Evolutionary conservation across 257 asterid genomes (phyloP), one percentile per base, ranked within the genome.

Genomic region (Prunella vulgaris): DNA sequence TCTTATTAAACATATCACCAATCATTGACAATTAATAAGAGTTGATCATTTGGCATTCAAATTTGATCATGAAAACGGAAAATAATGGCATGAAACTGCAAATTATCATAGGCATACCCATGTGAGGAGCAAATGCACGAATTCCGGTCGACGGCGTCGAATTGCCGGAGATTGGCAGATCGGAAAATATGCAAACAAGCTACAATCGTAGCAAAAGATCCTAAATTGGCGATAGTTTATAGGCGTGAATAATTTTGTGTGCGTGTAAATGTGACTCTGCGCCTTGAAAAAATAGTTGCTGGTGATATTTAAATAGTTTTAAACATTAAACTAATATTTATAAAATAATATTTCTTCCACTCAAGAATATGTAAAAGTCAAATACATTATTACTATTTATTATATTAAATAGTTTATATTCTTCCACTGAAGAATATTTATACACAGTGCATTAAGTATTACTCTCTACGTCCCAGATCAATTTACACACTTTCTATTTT

Each of bases 101-200:
- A 73, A 66, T 69, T 79, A 85, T 83, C 86, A 17, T 14, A 40
- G 6, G 56, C 80, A 28, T 74, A 83, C 95, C 90, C 91, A 84
- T 87, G 79, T 4, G 69, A 24, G 38, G 49, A 25, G 37, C 35
- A 24, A 48, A 20, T 18, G 48, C 42, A 51, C 1, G 42, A 35
- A 63, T 49, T 52, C 33, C 72, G 68, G 67, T 78, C 68, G 72
- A 64, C 71, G 70, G 65, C 74, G 66, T 52, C 0, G 37, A 48
- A 2, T 61, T 27, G 21, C 74, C 81, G 75, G 84, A 58, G 73
- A 76, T 44, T 64, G 66, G 68, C 37, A 44, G 80, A 76, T 65
- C 60, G 73, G 74, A 60, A 22, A 64, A 71, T 30, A 32, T 67
- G 44, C 64, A 73, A 60, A 64, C 71, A 68, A 64, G 66, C 65